Base-by-base conservation (phyloP, 2,329 filamentous ascomycete genomes). In the Alternaria dauci region DNA sequence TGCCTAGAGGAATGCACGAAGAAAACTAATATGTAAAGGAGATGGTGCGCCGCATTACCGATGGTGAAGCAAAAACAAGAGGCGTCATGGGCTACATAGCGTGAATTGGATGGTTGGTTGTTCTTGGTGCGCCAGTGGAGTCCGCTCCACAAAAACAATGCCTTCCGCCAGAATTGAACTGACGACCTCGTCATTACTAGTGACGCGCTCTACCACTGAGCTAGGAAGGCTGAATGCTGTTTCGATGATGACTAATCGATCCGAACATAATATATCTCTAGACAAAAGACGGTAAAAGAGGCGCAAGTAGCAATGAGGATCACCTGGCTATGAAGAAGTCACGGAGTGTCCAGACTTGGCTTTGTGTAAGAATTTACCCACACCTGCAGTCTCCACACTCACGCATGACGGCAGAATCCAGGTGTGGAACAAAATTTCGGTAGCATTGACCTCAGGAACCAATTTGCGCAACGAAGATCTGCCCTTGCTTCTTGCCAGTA, bases 161-260 rank as follows among this genome's bases (percentile, higher is more conserved):
- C 55, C 55, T 53, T 58, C 55, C 25, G 55, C 55, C 55, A 58
- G 48, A 58, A 58, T 58, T 58, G 55, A 58, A 58, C 74, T 71
- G 71, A 71, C 69, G 74, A 74, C 72, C 74, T 76, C 72, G 72
- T 74, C 74, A 76, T 76, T 76, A 76, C 74, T 76, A 76, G 74
- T 76, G 74, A 74, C 72, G 71, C 74, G 74, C 74, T 76, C 71
- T 76, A 76, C 73, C 73, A 76, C 73, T 75, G 69, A 75, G 73
- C 73, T 70, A 75, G 66, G 71, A 70, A 69, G 71, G 73, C 73
- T 50, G 18, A 4, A 28, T 4, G 14, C 3, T 52, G 48, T 34
- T 2, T 58, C 30, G 25, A 32, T 53, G 55, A 58, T 58, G 55
- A 58, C 55, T 58, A 58, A 58, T 58, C 54, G 4, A 38, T 36